Base-by-base conservation (phyloP, 192 early-diverging fungal species). In the Rhizophagus clarus region DNA sequence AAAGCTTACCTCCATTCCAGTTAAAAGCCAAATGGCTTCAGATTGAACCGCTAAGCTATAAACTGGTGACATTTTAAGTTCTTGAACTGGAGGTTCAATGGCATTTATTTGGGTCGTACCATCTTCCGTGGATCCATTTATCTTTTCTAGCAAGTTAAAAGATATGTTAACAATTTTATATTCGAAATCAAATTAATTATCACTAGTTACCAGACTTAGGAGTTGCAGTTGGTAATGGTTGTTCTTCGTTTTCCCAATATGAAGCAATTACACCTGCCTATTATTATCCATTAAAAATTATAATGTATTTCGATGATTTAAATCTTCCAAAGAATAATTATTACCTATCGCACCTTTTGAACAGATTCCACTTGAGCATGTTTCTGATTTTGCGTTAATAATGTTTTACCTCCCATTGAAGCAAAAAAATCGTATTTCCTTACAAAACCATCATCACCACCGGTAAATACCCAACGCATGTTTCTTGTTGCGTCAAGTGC, bases 31-130 rank as follows among this genome's bases (percentile, higher is more conserved):
- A 42, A 95, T 61, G 0, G 92, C 97, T 81, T 98, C 92, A 8
- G 97, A 96, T 14, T 99, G 97, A 51, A 98, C 94, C 66, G 91
- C 96, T 75, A 99, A 68, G 79, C 95, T 96, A 84, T 93, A 98
- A 4, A 97, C 96, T 3, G 97, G 95, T 32, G 96, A 98, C 81
- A 96, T 84, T 86, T 94, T 90, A 3, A 89, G 82, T 56, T 90
- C 89, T 9, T 71, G 67, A 42, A 61, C 4, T 14, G 76, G 63
- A 3, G 81, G 67, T 71, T 69, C 63, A 20, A 31, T 17, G 1
- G 60, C 17, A 56, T 11, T 66, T 69, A 22, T 56, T 56, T 29
- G 66, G 1, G 68, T 61, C n/a, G 77, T 14, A 72, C 80, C 77
- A 17, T 63, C 72, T 22, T 83, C 84, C 1, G 22, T n/a, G 32